Conservation (phyloP, 139 green algal species). For the Micractinium sp. region DNA sequence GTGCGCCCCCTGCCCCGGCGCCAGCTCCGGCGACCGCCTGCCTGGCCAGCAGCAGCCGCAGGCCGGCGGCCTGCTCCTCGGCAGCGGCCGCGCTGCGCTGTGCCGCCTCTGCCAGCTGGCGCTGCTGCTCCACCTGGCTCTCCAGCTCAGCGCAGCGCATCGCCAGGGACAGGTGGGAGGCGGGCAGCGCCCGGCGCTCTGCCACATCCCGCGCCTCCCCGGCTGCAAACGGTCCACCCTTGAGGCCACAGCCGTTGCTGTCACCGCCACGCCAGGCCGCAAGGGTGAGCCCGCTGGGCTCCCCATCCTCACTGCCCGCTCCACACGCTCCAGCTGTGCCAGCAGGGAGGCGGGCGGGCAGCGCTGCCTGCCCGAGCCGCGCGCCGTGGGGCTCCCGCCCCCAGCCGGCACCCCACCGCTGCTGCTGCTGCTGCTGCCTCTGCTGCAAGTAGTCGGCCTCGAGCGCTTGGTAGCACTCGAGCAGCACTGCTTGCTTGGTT, state of each 20-base stretch:
- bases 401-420: not conserved
- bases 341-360: not conserved
- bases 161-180: conserved; percentile 2
- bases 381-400: not conserved
- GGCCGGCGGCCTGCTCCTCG: conserved; percentile 19
- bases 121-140: not conserved
- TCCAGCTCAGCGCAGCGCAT: conserved; percentile 27
- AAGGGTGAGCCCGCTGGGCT: not conserved
- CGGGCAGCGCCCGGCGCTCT: not conserved
- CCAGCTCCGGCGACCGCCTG: not conserved
- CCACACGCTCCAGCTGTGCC: not conserved
- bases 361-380: not conserved
- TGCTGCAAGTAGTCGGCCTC: conserved; percentile 1
- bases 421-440: not conserved
- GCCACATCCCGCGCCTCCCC: not conserved
- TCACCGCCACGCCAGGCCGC: not conserved
- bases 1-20: not conserved
- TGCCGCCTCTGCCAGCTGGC: not conserved
- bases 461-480: conserved; percentile 1
- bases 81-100: not conserved
- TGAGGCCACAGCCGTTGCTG: not conserved
- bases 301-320: not conserved
- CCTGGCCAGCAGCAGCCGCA: conserved; percentile 15
- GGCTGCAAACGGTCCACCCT: not conserved
- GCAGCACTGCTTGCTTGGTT: conserved; percentile 2